Evolutionary conservation across 2,329 filamentous ascomycete species (phyloP), one percentile per base, ranked within the genome.

Genomic region (Clonostachys chloroleuca): DNA sequence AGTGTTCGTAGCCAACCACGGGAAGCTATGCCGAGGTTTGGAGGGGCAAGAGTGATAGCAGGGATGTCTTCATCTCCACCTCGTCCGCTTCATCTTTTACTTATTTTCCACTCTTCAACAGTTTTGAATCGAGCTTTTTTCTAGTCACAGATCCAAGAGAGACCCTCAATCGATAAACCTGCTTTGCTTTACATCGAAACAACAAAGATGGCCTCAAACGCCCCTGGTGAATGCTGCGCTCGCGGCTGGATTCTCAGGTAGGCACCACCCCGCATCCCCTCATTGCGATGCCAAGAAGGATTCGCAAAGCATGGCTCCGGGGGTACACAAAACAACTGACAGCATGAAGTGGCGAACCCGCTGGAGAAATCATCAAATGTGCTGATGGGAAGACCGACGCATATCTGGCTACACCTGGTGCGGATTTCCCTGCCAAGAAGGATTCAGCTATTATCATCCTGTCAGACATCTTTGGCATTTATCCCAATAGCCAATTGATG

Each of bases 221-320:
- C 71, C 47, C 76, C 77, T 12, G 73, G 58, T 47, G 55, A 65
- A 46, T 82, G 78, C 71, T 82, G 78, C 65, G 67, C 67, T 34
- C 55, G 72, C 46, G 78, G 77, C 49, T 64, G 75, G 50, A 74
- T 70, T 59, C 76, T 80, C 54, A 71, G 77, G 77, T 80, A 64
- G 59, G 77, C 68, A 24, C 18, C 40, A 16, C 40, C 18, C 40
- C 40, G 13, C 40, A 17, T 14, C 13, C 40, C n/a, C 16, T 24
- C n/a, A 17, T 20, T 9, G 17, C 37, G 12, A 40, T 9, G 37
- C n/a, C n/a, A 18, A 40, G 17, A 40, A 4, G 17, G 37, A 8
- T n/a, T 17, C 12, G 30, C 12, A 39, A 8, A 10, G 17, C 33
- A 40, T 17, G 39, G 13, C 16, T 18, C 24, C 37, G 4, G 6